Base-by-base conservation (phyloP, 257 asterid species). In the Salvia miltiorrhiza region DNA sequence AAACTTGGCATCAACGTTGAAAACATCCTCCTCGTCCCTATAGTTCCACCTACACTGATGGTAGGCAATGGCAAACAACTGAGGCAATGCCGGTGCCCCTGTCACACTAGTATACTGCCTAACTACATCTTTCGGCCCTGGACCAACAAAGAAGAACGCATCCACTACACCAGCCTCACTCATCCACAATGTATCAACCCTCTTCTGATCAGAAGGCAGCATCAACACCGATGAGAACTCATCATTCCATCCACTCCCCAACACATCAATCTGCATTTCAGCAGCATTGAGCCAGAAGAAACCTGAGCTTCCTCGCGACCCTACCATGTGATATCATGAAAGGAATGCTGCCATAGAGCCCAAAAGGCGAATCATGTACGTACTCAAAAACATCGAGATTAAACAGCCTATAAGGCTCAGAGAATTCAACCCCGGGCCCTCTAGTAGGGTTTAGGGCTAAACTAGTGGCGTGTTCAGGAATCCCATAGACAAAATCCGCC, bases 1-100 rank as follows among this genome's bases (percentile, higher is more conserved):
- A 67, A 94, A 94, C 72, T 88, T 85, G 7, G 99, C 71, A 73
- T 94, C 99, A 26, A 91, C 97, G 48, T 82, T 83, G 53, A 65
- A 81, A 63, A 94, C 96, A 68, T 94, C 99, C 75, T 94, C 97
- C 72, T 94, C 99, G 12, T 94, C 99, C 76, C 97, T 87, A 66
- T 94, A 94, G 78, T 94, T 94, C 99, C 99, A 94, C 76, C 99
- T 81, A 75, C 99, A 94, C 69, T 94, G 99, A 80, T 94, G 99
- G 76, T 94, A 94, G 24, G 89, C 97, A 19, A 79, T 85, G 48
- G 99, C 86, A 72, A 94, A 94, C 72, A 94, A 45, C 84, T 89
- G 99, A 13, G 99, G 99, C 96, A 94, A 54, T 26, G 99, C 87
- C 9, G 99, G 83, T 19, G 87, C 72, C 64, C 99, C 99, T 0